Conservation (phyloP, 2,329 filamentous ascomycete species). For the Gremmenia infestans region DNA sequence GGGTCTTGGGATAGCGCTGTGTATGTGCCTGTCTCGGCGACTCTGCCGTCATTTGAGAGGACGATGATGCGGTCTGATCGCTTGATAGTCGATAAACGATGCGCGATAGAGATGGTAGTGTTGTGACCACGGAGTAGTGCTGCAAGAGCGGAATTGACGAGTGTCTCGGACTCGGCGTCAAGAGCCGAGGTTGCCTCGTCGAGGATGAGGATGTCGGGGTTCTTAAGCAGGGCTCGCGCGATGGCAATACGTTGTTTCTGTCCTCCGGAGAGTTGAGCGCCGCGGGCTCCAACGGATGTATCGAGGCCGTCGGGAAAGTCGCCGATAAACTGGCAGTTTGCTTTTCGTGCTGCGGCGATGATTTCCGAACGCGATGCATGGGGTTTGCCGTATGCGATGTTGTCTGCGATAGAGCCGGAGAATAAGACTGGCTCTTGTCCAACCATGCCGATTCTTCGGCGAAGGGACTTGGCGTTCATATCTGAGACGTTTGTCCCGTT, state of each 20-base stretch:
- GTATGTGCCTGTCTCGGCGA: conserved; percentile 89
- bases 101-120: conserved; percentile 96
- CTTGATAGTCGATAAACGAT: conserved; percentile 94
- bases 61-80: conserved; percentile 93
- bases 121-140: conserved; percentile 79
- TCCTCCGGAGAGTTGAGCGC: conserved; percentile 88
- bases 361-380: conserved; percentile 75
- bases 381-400: conserved; percentile 88
- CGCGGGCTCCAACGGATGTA: conserved; percentile 85
- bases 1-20: conserved; percentile 65
- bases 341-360: conserved; percentile 78
- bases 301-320: conserved; percentile 96
- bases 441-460: conserved; percentile 90
- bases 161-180: conserved; percentile 92
- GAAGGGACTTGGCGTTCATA: conserved; percentile 91
- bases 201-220: conserved; percentile 93
- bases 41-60: conserved; percentile 76
- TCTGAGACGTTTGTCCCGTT: conserved; percentile 75
- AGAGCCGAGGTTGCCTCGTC: conserved; percentile 95
- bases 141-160: conserved; percentile 86
- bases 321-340: conserved; percentile 94
- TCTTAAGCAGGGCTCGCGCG: conserved; percentile 86
- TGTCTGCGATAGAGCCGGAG: conserved; percentile 78
- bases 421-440: conserved; percentile 93
- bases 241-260: conserved; percentile 99